Conservation (phyloP, 129 eudicot genomes). For the Centaurea solstitialis region DNA sequence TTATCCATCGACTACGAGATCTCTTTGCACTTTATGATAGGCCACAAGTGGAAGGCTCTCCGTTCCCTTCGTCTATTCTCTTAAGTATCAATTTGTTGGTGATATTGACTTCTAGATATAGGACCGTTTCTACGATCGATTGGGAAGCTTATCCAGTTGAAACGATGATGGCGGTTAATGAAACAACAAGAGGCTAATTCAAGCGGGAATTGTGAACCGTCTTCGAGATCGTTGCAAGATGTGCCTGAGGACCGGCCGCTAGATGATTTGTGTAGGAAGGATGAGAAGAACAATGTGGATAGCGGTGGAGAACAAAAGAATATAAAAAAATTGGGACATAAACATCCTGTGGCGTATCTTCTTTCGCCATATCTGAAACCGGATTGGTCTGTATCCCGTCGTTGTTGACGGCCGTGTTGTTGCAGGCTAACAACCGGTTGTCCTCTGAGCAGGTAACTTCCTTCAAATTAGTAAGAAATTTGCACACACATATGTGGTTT, state of each 20-base stretch:
- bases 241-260: constrained; percentile 62
- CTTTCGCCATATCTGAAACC: constrained; percentile 83
- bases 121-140: constrained; percentile 57
- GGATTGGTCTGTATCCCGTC: constrained; percentile 96
- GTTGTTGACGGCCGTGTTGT: constrained; percentile 86
- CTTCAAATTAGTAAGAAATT: not conserved
- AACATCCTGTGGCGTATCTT: constrained; percentile 61
- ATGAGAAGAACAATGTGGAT: constrained; percentile 34
- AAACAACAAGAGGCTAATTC: constrained; percentile 16
- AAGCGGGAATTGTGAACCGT: constrained; percentile 21
- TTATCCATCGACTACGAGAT: constrained; percentile 83
- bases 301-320: constrained; percentile 41
- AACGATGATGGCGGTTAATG: constrained; percentile 16
- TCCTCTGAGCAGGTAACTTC: constrained; percentile 78
- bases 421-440: constrained; percentile 88
- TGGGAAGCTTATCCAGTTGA: constrained; percentile 65
- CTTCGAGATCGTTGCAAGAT: constrained; percentile 46
- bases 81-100: constrained; percentile 73
- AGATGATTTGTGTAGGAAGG: constrained; percentile 44
- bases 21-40: constrained; percentile 95
- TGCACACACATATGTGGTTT: too few species aligned
- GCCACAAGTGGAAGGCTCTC: constrained; percentile 95
- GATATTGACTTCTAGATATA: constrained; percentile 69
- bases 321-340: constrained; percentile 35
- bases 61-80: constrained; percentile 93